Conservation (phyloP, 495 filamentous ascomycete species). For the Pyrenula aspistea region DNA sequence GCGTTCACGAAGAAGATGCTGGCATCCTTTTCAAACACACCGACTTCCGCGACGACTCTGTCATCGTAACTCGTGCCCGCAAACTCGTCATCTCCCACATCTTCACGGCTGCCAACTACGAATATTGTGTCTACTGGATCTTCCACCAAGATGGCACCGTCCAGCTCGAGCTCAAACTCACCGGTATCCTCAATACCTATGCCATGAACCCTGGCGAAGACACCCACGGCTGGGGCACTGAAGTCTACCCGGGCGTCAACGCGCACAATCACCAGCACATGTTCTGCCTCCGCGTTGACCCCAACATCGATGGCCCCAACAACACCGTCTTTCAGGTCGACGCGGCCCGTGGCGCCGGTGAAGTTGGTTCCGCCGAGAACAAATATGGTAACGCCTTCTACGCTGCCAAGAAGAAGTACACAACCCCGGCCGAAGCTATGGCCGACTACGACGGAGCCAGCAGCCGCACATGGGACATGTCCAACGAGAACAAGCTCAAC, state of each 20-base stretch:
- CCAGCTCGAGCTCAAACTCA: slow-evolving; percentile 90
- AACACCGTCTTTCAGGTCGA: slow-evolving; percentile 85
- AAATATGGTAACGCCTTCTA: slow-evolving; percentile 92
- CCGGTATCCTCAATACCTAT: slow-evolving; percentile 92
- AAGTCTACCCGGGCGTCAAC: slow-evolving; percentile 82
- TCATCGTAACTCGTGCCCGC: slow-evolving; percentile 74
- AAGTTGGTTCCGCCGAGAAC: slow-evolving; percentile 72
- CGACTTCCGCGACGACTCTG: slow-evolving; percentile 84
- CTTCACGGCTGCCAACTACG: slow-evolving; percentile 96
- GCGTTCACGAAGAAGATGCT: slow-evolving; percentile 90
- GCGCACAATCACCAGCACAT: slow-evolving; percentile 85
- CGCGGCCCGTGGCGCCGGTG: slow-evolving; percentile 48
- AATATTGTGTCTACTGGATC: slow-evolving; percentile 91
- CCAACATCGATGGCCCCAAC: slow-evolving; percentile 75
- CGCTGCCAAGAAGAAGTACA: slow-evolving; percentile 74
- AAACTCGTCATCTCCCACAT: slow-evolving; percentile 87
- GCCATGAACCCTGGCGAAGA: slow-evolving; percentile 75
- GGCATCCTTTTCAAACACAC: slow-evolving; percentile 95
- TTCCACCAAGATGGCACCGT: slow-evolving; percentile 92
- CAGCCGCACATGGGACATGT: slow-evolving; percentile 82
- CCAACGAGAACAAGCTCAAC: slow-evolving; percentile 74
- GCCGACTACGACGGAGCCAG: slow-evolving; percentile 74
- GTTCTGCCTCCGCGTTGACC: slow-evolving; percentile 84
- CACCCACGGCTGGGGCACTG: slow-evolving; percentile 80
- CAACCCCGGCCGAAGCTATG: slow-evolving; percentile 56